Evolutionary conservation across 768 basidiomycete species (phyloP).

Genomic region (Mrakia frigida): DNA sequence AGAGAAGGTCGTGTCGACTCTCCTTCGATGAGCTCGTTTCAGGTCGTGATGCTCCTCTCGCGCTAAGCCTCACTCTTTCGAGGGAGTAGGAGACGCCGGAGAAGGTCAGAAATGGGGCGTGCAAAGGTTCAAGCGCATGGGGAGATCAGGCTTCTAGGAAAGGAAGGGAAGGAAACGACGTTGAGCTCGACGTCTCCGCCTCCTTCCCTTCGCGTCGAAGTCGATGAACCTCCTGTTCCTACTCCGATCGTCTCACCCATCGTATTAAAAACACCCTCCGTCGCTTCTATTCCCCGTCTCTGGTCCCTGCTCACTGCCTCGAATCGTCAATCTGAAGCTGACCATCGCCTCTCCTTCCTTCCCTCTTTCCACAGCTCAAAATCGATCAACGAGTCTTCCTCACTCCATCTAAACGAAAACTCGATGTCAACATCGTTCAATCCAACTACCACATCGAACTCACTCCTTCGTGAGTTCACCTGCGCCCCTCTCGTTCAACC

Average conservation of each 20-base stretch:
- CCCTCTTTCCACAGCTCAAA: slow-evolving; percentile 61
- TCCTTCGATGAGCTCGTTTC: no score
- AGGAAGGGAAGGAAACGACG: neutral
- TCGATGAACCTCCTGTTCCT: neutral
- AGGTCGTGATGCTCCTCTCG: no score
- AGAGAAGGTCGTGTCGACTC: no score
- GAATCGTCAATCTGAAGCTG: neutral
- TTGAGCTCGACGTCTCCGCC: neutral
- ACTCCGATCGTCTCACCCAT: neutral
- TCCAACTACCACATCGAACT: slow-evolving; percentile 98
- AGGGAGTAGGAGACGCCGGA: no score
- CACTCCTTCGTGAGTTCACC: slow-evolving; percentile 71
- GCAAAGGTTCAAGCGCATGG: no score
- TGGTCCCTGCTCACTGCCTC: no score
- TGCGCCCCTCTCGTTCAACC: neutral
- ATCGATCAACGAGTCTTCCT: slow-evolving; percentile 96
- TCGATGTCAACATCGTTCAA: slow-evolving; percentile 95
- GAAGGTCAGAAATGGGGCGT: no score
- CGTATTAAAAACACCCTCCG: no score
- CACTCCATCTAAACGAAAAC: slow-evolving; percentile 85
- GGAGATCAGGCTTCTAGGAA: no score
- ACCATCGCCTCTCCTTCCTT: neutral
- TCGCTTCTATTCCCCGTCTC: no score
- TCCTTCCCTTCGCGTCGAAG: neutral
- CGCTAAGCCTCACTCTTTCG: no score